These are phyloP conservation scores for Hypoxylon lienhwacheense DNA, from an alignment of 495 filamentous ascomycete species.

Conservation along the genomic window DNA sequence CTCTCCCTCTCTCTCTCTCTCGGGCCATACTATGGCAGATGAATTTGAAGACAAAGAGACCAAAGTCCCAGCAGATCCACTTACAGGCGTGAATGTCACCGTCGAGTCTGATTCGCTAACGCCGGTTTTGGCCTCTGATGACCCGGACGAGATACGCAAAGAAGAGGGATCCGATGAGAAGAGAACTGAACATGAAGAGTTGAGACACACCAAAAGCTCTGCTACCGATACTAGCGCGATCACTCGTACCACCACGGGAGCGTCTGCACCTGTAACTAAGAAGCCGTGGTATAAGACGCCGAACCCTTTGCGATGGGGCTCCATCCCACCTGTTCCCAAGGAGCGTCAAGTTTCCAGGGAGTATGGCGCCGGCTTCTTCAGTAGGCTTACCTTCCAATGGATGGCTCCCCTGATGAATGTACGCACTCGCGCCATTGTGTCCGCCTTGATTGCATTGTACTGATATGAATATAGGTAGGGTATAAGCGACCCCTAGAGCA, in stretches of 20 bases:
- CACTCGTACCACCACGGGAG: slow-evolving; percentile 28
- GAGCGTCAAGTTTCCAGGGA: slow-evolving; percentile 58
- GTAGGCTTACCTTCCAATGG: slow-evolving; percentile 66
- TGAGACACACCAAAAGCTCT: slow-evolving; percentile 48
- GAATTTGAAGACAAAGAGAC: slow-evolving; percentile 34
- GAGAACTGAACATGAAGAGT: slow-evolving; percentile 30
- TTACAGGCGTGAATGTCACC: slow-evolving; percentile 22
- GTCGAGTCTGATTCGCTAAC: slow-evolving; percentile 23
- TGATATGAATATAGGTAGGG: slow-evolving; percentile 55
- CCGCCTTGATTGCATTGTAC: neutral
- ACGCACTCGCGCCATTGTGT: slow-evolving; percentile 30
- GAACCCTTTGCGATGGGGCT: slow-evolving; percentile 66
- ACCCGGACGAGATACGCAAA: slow-evolving; percentile 35
- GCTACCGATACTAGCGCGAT: slow-evolving; percentile 50
- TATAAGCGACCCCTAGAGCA: slow-evolving; percentile 82
- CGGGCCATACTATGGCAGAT: slow-evolving; percentile 35
- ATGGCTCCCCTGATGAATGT: slow-evolving; percentile 69
- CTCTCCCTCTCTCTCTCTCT: too few relatives aligned
- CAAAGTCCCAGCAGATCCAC: slow-evolving; percentile 27
- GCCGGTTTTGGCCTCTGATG: slow-evolving; percentile 14
- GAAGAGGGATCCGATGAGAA: slow-evolving; percentile 35
- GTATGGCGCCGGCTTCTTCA: slow-evolving; percentile 61
- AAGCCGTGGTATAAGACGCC: slow-evolving; percentile 62
- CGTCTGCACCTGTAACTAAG: slow-evolving; percentile 37
- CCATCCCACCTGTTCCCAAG: slow-evolving; percentile 61